Percentiles rank a stretch among this genome's conserved stretches.
These are phyloP conservation scores for Claviceps spartinae DNA, from an alignment of 2,329 filamentous ascomycete species.

Conservation along the genomic window DNA sequence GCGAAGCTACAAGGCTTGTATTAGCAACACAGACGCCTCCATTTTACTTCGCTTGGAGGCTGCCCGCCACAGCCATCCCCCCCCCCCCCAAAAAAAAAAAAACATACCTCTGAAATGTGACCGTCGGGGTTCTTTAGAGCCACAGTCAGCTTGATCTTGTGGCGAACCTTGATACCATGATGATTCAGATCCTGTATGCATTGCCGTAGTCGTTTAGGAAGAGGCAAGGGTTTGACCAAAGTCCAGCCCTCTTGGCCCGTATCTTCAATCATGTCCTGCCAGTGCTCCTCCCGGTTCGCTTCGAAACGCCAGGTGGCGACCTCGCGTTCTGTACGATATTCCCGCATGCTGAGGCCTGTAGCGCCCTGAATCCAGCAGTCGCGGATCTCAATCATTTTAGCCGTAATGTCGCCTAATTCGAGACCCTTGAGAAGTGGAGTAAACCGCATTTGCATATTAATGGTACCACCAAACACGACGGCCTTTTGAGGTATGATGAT, in stretches of 20 bases:
- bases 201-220: conserved; percentile 69
- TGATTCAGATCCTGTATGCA: conserved; percentile 86
- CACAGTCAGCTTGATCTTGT: conserved; percentile 85
- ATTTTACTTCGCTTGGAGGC: too few relatives aligned
- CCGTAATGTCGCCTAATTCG: conserved; percentile 67
- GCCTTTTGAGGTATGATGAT: conserved; percentile 90
- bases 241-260: conserved; percentile 53
- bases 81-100: not conserved
- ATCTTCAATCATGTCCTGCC: conserved; percentile 56
- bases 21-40: not conserved
- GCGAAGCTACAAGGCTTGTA: conserved; percentile 43
- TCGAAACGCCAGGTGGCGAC: conserved; percentile 46
- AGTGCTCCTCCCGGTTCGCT: conserved; percentile 45
- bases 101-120: conserved; percentile 70
- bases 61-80: too few relatives aligned
- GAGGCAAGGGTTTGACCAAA: conserved; percentile 46
- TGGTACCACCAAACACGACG: conserved; percentile 78
- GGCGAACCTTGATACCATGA: conserved; percentile 78
- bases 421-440: conserved; percentile 83
- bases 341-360: conserved; percentile 33
- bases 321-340: conserved; percentile 50
- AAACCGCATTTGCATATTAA: conserved; percentile 74
- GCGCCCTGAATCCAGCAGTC: conserved; percentile 45
- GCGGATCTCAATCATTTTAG: conserved; percentile 67
- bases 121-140: conserved; percentile 91